Percentiles rank a stretch among this genome's conserved stretches.
These are phyloP conservation scores for Meyerozyma carpophila DNA, from an alignment of 1,139 yeast species.

Conservation along the genomic window DNA sequence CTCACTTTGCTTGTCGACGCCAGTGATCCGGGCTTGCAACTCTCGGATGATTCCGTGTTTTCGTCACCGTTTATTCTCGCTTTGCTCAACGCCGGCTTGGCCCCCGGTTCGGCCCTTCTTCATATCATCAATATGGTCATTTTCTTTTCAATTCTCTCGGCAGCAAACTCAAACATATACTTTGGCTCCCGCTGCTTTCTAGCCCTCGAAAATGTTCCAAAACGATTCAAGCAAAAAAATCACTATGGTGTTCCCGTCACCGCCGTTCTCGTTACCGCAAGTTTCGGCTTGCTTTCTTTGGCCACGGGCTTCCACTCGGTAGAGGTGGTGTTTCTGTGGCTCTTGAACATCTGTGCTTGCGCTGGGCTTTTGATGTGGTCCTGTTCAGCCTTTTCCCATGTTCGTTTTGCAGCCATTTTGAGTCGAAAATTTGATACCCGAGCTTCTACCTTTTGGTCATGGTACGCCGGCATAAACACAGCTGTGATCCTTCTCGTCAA, in stretches of 20 bases:
- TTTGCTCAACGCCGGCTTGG: background rate
- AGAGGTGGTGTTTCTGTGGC: slow-evolving; percentile 11
- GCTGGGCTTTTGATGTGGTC: slow-evolving; percentile 24
- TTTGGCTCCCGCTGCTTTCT: slow-evolving; percentile 21
- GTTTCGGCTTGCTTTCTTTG: slow-evolving; percentile 14
- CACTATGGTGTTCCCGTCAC: slow-evolving; percentile 14
- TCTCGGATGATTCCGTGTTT: background rate
- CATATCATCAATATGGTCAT: slow-evolving; percentile 16
- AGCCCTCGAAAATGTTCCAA: slow-evolving; percentile 12
- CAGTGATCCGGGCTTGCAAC: background rate
- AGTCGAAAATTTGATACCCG: background rate
- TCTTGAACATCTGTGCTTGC: slow-evolving; percentile 17
- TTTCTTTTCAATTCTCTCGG: slow-evolving; percentile 18
- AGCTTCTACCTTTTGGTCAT: background rate
- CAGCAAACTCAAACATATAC: slow-evolving; percentile 25
- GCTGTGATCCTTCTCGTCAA: background rate
- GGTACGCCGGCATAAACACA: background rate
- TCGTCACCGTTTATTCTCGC: slow-evolving; percentile 6
- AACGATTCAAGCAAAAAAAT: slow-evolving; percentile 5
- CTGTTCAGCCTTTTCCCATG: slow-evolving; percentile 3
- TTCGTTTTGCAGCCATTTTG: slow-evolving; percentile 6
- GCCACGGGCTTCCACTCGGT: slow-evolving; percentile 11
- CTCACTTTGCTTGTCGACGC: slow-evolving; percentile 8
- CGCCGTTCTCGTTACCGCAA: slow-evolving; percentile 16
- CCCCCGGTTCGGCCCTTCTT: background rate